A percentile compares a stretch with the other conserved stretches of the same genome.
Conservation (phyloP, 2,329 filamentous ascomycete species). For the Acrocalymma vagum region DNA sequence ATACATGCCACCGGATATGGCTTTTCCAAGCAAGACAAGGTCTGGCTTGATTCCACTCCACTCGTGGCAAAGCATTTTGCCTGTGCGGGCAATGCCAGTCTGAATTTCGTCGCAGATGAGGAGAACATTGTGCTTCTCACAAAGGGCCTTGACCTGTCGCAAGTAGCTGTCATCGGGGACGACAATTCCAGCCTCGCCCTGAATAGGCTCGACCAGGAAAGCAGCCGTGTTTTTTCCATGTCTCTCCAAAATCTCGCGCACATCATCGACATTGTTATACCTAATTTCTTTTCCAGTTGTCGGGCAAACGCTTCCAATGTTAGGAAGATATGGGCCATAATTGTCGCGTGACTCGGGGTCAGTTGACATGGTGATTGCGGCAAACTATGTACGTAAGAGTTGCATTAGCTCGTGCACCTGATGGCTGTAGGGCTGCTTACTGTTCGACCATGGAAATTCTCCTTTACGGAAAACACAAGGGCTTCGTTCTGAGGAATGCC, state of each 20-base stretch:
- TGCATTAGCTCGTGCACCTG: conserved; percentile 17
- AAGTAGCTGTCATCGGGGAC: conserved; percentile 94
- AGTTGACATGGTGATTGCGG: conserved; percentile 92
- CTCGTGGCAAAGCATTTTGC: conserved; percentile 90
- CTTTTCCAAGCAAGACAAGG: conserved; percentile 93
- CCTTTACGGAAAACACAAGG: conserved; percentile 80
- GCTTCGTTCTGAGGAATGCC: conserved; percentile 85
- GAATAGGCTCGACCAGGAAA: conserved; percentile 95
- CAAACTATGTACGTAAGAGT: conserved; percentile 70
- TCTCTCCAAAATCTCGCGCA: conserved; percentile 79
- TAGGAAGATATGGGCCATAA: conserved; percentile 95
- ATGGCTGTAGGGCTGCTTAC: conserved; percentile 62
- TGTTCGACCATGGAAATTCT: conserved; percentile 97
- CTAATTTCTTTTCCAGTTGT: conserved; percentile 79
- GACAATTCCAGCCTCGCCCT: conserved; percentile 96
- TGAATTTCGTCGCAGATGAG: conserved; percentile 99
- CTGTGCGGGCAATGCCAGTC: conserved; percentile 94
- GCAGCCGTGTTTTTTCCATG: conserved; percentile 88
- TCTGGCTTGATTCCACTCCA: conserved; percentile 97
- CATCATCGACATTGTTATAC: conserved; percentile 84
- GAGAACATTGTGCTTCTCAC: conserved; percentile 93
- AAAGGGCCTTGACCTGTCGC: conserved; percentile 78
- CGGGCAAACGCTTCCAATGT: conserved; percentile 80
- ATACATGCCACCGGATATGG: conserved; percentile 98
- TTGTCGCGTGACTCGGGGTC: conserved; percentile 96